Base-by-base conservation (phyloP, 495 filamentous ascomycete genomes). In the Bryoglossum gracile region DNA sequence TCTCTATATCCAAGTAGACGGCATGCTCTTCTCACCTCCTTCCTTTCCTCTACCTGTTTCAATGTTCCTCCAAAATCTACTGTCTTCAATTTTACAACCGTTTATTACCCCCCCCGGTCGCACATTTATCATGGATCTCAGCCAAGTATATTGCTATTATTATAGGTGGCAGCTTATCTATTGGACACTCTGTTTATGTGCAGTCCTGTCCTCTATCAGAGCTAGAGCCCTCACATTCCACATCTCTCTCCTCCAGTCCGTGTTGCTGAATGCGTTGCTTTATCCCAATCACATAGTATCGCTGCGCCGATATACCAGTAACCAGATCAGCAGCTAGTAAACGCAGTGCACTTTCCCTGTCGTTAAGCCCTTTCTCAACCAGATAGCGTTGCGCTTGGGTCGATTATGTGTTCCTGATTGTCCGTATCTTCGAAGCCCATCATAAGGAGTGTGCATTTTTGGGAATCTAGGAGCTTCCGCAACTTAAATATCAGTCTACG, bases 221-320 rank as follows among this genome's bases (percentile, higher is more conserved):
- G 28, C 28, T 8, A n/a, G n/a, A 32, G 28, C 28, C 28, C 8
- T 32, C 8, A n/a, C n/a, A 8, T n/a, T n/a, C 35, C 6, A 38
- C 6, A 13, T 4, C 17, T 14, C 5, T 18, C 5, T 38, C 35
- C 35, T 38, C 14, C 35, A 6, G 11, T 38, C 35, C 35, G 16
- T 38, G 14, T 38, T 38, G 35, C 35, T 38, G 35, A 38, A 38
- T 38, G 35, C 14, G 35, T 38, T 38, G 35, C 35, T 38, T 8
- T 16, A 38, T 38, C 35, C 14, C 35, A 38, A 38, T 18, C 35
- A 38, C 17, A 38, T 14, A 14, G 35, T 14, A 14, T 38, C 35
- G 5, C 16, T 38, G 35, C 35, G 35, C 35, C 14, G 8, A 38
- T 14, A 38, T 38, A 18, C 35, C 16, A 6, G 8, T 14, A 38